phyloP scores from a whole-genome alignment of 2,329 filamentous ascomycete species.

The Ciborinia camelliae region DNA sequence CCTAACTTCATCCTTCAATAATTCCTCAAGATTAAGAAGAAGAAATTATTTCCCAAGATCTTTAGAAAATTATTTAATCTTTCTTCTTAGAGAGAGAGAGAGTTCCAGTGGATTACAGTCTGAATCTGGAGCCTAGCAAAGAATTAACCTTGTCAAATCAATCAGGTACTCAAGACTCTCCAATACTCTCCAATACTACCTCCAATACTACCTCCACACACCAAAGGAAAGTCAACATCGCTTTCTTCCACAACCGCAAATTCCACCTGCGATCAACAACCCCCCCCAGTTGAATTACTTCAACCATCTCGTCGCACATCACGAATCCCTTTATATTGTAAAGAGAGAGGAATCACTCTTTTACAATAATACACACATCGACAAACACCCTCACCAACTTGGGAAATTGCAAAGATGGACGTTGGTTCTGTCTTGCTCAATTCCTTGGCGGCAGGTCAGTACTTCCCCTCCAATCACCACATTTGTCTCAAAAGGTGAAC shows the following conservation, averaged over 20 bases:
- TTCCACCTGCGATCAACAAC: slow-evolving; percentile 8
- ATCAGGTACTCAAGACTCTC: too few relatives aligned
- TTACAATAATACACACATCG: neutral
- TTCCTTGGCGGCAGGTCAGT: slow-evolving; percentile 89
- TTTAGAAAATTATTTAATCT: slow-evolving; percentile 1
- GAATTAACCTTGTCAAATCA: neutral
- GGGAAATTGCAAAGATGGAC: slow-evolving; percentile 64
- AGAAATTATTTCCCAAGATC: neutral
- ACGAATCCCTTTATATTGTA: neutral
- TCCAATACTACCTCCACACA: neutral
- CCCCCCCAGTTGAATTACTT: neutral
- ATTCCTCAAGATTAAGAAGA: neutral
- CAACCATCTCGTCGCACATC: slow-evolving; percentile 10
- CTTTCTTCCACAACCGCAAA: slow-evolving; percentile 18
- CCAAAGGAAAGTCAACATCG: slow-evolving; percentile 20
- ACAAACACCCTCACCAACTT: neutral
- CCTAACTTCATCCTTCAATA: too few relatives aligned
- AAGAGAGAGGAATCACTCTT: neutral
- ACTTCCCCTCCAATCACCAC: slow-evolving; percentile 21
- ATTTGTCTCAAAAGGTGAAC: neutral
- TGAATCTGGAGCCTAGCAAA: neutral
- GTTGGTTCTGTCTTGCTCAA: slow-evolving; percentile 97
- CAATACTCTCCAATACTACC: neutral
- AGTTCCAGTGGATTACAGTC: neutral
- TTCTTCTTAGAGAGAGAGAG: slow-evolving; percentile 3